Conservation (phyloP, 2,329 filamentous ascomycete genomes). For the Apiospora malaysiana region DNA sequence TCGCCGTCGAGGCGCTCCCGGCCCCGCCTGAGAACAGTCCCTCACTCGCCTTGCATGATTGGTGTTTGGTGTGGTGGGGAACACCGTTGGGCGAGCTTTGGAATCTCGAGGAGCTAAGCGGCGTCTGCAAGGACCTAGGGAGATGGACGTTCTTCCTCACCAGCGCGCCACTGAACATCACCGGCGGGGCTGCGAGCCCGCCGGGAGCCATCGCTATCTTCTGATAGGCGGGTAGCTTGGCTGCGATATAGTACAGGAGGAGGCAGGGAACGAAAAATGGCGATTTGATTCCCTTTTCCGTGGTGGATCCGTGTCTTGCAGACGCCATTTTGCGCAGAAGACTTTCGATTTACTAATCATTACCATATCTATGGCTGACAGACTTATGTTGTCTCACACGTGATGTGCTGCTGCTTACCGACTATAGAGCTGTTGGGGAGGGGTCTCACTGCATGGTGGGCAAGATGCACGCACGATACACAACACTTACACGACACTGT, state of each 20-base stretch:
- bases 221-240: neutral
- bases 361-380: neutral
- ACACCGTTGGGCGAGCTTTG: slow-evolving; percentile 33
- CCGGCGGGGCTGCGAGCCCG: slow-evolving; percentile 29
- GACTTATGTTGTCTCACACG: neutral
- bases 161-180: slow-evolving; percentile 29
- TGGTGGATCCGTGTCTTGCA: neutral
- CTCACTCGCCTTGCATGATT: slow-evolving; percentile 33
- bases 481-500: neutral
- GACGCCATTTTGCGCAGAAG: neutral
- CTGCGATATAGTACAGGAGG: neutral
- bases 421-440: neutral
- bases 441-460: neutral
- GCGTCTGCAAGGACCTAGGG: neutral
- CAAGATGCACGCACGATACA: neutral
- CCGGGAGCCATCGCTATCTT: slow-evolving; percentile 32
- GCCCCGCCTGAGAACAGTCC: slow-evolving; percentile 29
- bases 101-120: slow-evolving; percentile 28
- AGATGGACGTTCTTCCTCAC: slow-evolving; percentile 33
- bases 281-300: neutral
- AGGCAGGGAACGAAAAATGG: too few relatives aligned
- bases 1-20: slow-evolving; percentile 43
- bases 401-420: neutral
- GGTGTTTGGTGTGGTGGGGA: slow-evolving; percentile 30
- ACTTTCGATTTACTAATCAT: neutral